phyloP scores from a whole-genome alignment of 345 rosid species.

The Abelmoschus esculentus region DNA sequence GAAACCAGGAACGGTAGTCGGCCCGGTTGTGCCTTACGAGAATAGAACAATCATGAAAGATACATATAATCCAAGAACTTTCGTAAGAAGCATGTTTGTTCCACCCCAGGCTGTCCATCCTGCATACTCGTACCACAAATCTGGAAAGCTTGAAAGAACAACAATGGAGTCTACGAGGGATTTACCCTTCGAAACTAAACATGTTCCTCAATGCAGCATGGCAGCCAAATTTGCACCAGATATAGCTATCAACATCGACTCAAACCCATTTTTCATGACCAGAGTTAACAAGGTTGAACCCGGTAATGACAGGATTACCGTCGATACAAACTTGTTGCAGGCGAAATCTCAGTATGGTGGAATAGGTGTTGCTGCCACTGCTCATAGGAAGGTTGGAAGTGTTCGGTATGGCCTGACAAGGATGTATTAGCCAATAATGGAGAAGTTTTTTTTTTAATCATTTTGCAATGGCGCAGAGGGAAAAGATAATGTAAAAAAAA shows the following conservation, averaged over 20 bases:
- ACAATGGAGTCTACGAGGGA: constrained; percentile 40
- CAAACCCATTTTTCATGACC: constrained; percentile 70
- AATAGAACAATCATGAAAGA: constrained; percentile 43
- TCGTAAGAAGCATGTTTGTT: constrained; percentile 40
- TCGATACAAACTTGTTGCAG: constrained; percentile 58
- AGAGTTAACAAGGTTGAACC: constrained; percentile 53
- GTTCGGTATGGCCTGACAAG: constrained; percentile 64
- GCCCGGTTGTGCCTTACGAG: constrained; percentile 56
- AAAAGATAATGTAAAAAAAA: constrained; percentile 6
- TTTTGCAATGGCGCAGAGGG: neutral
- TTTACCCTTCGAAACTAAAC: constrained; percentile 38
- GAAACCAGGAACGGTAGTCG: constrained; percentile 60
- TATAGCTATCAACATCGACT: constrained; percentile 65
- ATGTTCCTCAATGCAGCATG: constrained; percentile 42
- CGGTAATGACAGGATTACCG: constrained; percentile 41
- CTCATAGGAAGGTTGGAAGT: constrained; percentile 68
- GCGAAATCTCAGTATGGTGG: constrained; percentile 52
- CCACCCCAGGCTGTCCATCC: constrained; percentile 42
- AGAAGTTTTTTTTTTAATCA: neutral
- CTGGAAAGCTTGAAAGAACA: constrained; percentile 41
- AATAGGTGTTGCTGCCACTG: constrained; percentile 34
- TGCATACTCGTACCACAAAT: constrained; percentile 31
- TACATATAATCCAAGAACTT: constrained; percentile 58
- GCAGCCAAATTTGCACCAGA: constrained; percentile 54
- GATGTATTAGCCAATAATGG: constrained; percentile 41